Evolutionary conservation across 1,139 yeast species (phyloP).

Genomic region (Diutina scorzettiae): DNA sequence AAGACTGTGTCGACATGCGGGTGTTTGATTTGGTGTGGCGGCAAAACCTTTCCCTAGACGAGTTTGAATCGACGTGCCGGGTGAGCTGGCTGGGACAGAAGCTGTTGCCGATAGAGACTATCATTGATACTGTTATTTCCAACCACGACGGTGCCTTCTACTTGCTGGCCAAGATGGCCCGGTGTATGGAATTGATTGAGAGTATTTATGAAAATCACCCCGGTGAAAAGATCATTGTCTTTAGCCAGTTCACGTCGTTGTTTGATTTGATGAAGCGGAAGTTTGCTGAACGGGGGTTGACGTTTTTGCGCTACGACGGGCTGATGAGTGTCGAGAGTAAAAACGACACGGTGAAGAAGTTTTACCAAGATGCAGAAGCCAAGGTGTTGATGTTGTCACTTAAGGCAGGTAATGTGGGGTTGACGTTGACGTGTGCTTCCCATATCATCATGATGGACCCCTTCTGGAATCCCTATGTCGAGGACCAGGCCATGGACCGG

Average conservation of each 20-base stretch:
- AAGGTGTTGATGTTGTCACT: slow-evolving; percentile 61
- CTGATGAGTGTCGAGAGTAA: slow-evolving; percentile 59
- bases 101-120: not conserved
- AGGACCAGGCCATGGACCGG: slow-evolving; percentile 92
- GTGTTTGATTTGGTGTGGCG: not conserved
- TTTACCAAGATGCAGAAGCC: slow-evolving; percentile 42
- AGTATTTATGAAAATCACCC: slow-evolving; percentile 29
- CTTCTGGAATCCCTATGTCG: slow-evolving; percentile 94
- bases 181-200: slow-evolving; percentile 33
- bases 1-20: not conserved
- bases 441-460: slow-evolving; percentile 88
- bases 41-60: not conserved
- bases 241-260: slow-evolving; percentile 75
- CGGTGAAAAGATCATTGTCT: slow-evolving; percentile 59
- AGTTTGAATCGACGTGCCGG: not conserved
- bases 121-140: not conserved
- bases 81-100: not conserved
- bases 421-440: slow-evolving; percentile 85
- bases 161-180: slow-evolving; percentile 44
- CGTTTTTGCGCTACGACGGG: slow-evolving; percentile 66
- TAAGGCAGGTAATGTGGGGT: slow-evolving; percentile 88
- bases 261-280: slow-evolving; percentile 59
- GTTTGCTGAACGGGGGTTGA: slow-evolving; percentile 34
- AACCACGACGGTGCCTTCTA: slow-evolving; percentile 17
- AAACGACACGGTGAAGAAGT: slow-evolving; percentile 47